Percentiles rank a stretch among this genome's conserved stretches.
Conservation (phyloP, 352 stramenopile species). For the Phytophthora sp. region DNA sequence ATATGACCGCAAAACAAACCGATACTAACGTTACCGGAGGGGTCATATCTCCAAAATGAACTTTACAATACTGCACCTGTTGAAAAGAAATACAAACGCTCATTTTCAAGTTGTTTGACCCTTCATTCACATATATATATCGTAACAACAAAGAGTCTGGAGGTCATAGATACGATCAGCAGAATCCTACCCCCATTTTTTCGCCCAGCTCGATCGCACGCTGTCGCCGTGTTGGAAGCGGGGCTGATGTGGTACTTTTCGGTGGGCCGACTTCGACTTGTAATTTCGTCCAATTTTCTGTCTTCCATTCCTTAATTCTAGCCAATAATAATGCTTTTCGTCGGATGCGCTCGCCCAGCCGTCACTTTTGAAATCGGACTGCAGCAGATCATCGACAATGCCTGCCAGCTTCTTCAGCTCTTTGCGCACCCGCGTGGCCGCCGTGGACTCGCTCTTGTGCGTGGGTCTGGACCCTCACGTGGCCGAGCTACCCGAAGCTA, state of each 20-base stretch:
- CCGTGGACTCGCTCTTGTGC: slow-evolving; percentile 97
- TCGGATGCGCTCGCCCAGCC: slow-evolving; percentile 7
- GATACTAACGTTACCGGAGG: too few relatives aligned
- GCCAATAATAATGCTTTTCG: slow-evolving; percentile 4
- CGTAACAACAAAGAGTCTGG: too few relatives aligned
- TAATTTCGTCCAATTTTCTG: slow-evolving; percentile 5
- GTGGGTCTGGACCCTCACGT: slow-evolving; percentile 98
- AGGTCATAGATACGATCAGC: too few relatives aligned
- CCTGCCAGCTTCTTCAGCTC: slow-evolving; percentile 84
- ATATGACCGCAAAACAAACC: too few relatives aligned
- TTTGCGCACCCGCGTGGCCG: slow-evolving; percentile 86
- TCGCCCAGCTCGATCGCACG: too few relatives aligned
- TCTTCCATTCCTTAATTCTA: background rate
- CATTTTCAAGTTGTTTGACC: too few relatives aligned
- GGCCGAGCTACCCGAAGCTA: slow-evolving; percentile 75
- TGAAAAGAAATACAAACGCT: too few relatives aligned
- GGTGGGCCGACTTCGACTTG: slow-evolving; percentile 6
- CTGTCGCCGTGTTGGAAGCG: too few relatives aligned
- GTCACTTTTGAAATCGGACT: slow-evolving; percentile 14
- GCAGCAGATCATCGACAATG: slow-evolving; percentile 8
- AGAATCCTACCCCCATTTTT: too few relatives aligned
- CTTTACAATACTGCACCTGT: too few relatives aligned
- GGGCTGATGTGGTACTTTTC: background rate
- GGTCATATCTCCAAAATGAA: too few relatives aligned
- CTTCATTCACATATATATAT: too few relatives aligned